Evolutionary conservation across 1,139 yeast species (phyloP).

Genomic region (Debaryomyces coudertii): DNA sequence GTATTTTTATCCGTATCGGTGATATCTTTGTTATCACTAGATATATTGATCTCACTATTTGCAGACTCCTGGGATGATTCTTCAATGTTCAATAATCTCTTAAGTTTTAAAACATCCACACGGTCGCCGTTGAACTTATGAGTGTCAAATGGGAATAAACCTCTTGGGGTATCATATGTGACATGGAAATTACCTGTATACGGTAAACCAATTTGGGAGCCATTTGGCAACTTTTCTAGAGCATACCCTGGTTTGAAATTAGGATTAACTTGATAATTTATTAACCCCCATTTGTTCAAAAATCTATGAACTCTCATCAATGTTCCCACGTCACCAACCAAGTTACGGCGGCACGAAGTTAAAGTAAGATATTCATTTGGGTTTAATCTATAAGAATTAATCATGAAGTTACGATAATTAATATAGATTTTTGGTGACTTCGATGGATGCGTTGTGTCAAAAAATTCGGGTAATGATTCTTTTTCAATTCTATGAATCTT

Average conservation of each 20-base stretch:
- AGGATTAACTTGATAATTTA: slow-evolving; percentile 88
- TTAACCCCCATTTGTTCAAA: slow-evolving; percentile 93
- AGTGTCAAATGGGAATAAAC: slow-evolving; percentile 90
- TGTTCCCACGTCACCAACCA: slow-evolving; percentile 96
- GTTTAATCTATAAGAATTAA: slow-evolving; percentile 86
- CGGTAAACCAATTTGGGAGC: slow-evolving; percentile 54
- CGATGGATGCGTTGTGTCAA: slow-evolving; percentile 70
- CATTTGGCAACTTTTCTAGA: slow-evolving; percentile 59
- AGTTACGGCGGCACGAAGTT: slow-evolving; percentile 91
- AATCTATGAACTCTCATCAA: slow-evolving; percentile 88
- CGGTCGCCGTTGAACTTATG: slow-evolving; percentile 58
- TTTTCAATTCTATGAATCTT: slow-evolving; percentile 65
- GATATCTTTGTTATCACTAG: neutral
- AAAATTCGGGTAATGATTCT: slow-evolving; percentile 89
- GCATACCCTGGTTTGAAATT: slow-evolving; percentile 65
- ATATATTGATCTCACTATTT: slow-evolving; percentile 1
- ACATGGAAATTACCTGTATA: slow-evolving; percentile 70
- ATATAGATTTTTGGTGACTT: slow-evolving; percentile 88
- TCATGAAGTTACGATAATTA: slow-evolving; percentile 91
- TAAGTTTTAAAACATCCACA: slow-evolving; percentile 60
- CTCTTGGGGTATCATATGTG: slow-evolving; percentile 88
- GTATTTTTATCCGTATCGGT: neutral
- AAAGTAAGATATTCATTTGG: slow-evolving; percentile 92
- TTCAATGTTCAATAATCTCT: slow-evolving; percentile 42
- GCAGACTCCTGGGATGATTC: neutral